Evolutionary conservation across 1,284 basidiomycete species (phyloP), one percentile per base, ranked within the genome.

Genomic region (Mycosarcoma maydis): DNA sequence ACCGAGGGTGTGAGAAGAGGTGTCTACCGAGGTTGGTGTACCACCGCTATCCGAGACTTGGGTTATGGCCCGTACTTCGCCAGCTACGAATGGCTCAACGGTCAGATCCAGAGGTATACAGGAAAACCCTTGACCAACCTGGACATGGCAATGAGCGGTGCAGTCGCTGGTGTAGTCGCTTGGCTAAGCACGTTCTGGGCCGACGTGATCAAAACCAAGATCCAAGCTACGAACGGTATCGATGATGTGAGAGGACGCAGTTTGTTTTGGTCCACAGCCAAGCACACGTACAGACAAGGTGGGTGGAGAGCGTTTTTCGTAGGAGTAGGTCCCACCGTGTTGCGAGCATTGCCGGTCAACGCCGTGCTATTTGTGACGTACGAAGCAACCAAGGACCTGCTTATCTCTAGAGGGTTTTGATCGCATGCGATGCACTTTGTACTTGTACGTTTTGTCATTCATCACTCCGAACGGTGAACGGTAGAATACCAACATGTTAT

Each of bases 131-230:
- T 72, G 19, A 55, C 30, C 34, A 67, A 66, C 29, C 11, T 62
- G 3, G 75, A 78, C 26, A 54, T 77, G 42, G 76, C 76, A 9
- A 16, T 76, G 13, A 67, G 75, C 16, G 77, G 77, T 2, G 76
- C 64, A 0, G 14, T 74, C 5, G 77, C 77, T 0, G 77, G 77
- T 9, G 59, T 78, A 5, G 56, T 80, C 6, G 76, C 58, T 3
- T 80, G 77, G 77, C 23, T 77, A 3, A 69, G 65, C 45, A 80
- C 77, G 4, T 80, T 78, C 47, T 73, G 73, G 62, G 69, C 66
- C 13, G 77, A 80, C 44, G 72, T 72, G 20, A 40, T 80, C 68
- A 80, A 80, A 56, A 80, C 77, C 23, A 61, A 71, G 19, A 68
- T 80, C 19, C 77, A 80, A 39, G 77, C 75, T 0, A 45, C 40